These are phyloP conservation scores for Mimosa pudica DNA, from an alignment of 306 rosid genomes.

Conservation along the genomic window DNA sequence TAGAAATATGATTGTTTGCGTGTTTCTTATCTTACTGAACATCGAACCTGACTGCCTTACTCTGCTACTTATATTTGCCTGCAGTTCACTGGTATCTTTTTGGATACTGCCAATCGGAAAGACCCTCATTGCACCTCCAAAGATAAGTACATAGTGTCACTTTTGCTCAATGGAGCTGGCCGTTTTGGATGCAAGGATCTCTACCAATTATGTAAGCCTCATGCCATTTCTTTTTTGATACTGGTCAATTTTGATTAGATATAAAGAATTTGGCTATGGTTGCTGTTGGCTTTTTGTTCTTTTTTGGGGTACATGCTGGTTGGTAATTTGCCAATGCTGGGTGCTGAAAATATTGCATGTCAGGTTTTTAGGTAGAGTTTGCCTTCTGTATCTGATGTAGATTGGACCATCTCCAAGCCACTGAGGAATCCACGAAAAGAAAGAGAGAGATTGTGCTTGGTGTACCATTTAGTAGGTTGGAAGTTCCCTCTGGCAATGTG, in stretches of 20 bases:
- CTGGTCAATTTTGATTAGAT: too few relatives aligned
- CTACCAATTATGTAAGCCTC: constrained; percentile 64
- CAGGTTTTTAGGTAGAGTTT: too few relatives aligned
- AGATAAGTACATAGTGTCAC: constrained; percentile 78
- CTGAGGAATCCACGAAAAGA: constrained; percentile 32
- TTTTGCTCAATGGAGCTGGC: constrained; percentile 86
- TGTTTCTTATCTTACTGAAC: too few relatives aligned
- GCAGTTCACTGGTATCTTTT: constrained; percentile 79
- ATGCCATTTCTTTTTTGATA: neutral
- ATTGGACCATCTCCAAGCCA: constrained; percentile 59
- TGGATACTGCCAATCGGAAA: constrained; percentile 61
- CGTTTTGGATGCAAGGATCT: constrained; percentile 79
- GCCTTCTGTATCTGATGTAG: too few relatives aligned
- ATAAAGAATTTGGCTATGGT: too few relatives aligned
- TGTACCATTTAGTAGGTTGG: neutral
- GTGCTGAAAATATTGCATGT: too few relatives aligned
- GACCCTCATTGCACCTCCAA: constrained; percentile 55
- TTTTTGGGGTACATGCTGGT: too few relatives aligned
- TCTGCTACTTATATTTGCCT: neutral
- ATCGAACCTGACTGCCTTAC: too few relatives aligned
- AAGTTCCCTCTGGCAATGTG: constrained; percentile 12
- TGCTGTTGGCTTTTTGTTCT: too few relatives aligned
- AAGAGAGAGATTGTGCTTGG: constrained; percentile 30
- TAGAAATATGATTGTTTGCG: too few relatives aligned
- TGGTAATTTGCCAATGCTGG: too few relatives aligned